Evolutionary conservation across 805 yeast genomes (phyloP).

Genomic region (Ogataea methylovora): DNA sequence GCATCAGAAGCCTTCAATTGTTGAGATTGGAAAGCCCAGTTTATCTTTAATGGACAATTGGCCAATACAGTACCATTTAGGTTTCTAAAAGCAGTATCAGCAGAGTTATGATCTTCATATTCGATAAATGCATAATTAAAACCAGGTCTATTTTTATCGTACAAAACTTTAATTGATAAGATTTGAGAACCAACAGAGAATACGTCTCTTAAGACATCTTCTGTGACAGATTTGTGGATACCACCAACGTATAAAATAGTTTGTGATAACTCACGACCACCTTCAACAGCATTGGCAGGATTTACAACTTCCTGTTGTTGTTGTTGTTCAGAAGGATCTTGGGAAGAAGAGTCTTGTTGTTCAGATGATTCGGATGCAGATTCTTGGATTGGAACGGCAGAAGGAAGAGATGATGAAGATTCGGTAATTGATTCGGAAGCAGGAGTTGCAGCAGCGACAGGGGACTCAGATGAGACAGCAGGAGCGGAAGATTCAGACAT

Average conservation of each 20-base stretch:
- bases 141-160: constrained; percentile 68
- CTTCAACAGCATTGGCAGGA: constrained; percentile 69
- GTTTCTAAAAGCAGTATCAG: constrained; percentile 53
- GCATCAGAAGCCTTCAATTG: constrained; percentile 48
- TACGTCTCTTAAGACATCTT: constrained; percentile 51
- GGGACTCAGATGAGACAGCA: constrained; percentile 3
- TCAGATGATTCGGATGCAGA: not conserved
- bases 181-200: constrained; percentile 56
- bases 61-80: constrained; percentile 51
- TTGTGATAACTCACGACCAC: constrained; percentile 74
- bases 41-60: constrained; percentile 51
- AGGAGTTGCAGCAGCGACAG: not conserved
- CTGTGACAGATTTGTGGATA: constrained; percentile 56
- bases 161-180: constrained; percentile 58
- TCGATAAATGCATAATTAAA: constrained; percentile 83
- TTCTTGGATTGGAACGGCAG: not conserved
- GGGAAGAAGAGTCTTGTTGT: not conserved
- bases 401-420: not conserved
- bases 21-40: constrained; percentile 82
- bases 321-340: not conserved
- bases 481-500: constrained; percentile 12
- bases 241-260: constrained; percentile 75
- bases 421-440: not conserved
- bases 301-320: constrained; percentile 1
- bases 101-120: constrained; percentile 49